phyloP scores from a whole-genome alignment of 129 eudicot species.

The Flaveria robusta region DNA sequence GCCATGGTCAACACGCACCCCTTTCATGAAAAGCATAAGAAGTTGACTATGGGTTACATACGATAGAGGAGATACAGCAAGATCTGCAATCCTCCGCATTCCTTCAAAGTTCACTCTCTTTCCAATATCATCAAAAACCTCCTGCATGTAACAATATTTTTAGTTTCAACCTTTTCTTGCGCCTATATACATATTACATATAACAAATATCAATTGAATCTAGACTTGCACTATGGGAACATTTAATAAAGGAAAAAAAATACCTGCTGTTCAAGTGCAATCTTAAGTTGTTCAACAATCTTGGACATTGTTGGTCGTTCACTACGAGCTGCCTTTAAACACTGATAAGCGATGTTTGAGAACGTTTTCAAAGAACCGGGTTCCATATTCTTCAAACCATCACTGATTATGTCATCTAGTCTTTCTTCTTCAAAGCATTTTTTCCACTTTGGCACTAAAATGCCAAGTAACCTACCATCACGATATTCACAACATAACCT shows the following conservation, averaged over 20 bases:
- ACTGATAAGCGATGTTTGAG: neutral
- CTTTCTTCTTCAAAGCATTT: neutral
- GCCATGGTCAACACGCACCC: neutral
- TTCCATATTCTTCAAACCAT: neutral
- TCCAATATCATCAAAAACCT: neutral
- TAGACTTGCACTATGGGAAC: neutral
- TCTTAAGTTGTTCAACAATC: neutral
- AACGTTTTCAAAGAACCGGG: neutral
- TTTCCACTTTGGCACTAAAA: neutral
- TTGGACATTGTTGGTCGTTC: neutral
- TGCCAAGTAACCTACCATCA: neutral
- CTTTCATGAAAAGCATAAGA: slow-evolving; percentile 14
- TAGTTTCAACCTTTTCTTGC: neutral
- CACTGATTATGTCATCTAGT: neutral
- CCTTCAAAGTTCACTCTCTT: slow-evolving; percentile 1
- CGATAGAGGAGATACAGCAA: neutral
- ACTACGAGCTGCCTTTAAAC: neutral
- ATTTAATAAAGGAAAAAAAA: neutral
- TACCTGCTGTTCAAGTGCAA: slow-evolving; percentile 9
- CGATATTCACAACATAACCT: neutral
- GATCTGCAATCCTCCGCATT: slow-evolving; percentile 1
- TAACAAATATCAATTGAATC: no score
- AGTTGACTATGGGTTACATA: slow-evolving; percentile 5
- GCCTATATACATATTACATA: neutral
- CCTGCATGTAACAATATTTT: neutral